Evolutionary conservation across 1,284 basidiomycete genomes (phyloP), one percentile per base, ranked within the genome.

Genomic region (Termitomyces sp.): DNA sequence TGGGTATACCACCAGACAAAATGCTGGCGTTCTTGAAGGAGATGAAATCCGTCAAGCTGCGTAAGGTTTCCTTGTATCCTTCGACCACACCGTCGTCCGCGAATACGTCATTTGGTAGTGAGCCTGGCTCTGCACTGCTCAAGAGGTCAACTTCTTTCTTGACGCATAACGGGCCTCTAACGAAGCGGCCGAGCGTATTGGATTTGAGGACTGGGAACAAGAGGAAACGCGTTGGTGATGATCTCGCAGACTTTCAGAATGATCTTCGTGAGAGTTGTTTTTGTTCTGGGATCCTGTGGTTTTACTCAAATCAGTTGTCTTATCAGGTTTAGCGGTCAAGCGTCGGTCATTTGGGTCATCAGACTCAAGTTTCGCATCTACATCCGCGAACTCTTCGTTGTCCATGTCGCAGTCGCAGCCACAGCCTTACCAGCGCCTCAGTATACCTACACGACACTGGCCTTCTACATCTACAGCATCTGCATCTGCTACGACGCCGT

Each of bases 11-110:
- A 0, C 75, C 81, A 3, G 88, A 90, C 56, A 87, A 88, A 64
- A 89, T 91, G 84, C 84, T 83, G 0, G 86, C 82, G 2, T 91
- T 91, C 61, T 65, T 91, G 56, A 82, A 70, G 11, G 88, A 91
- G 65, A 81, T 91, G 76, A 90, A 88, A 71, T 84, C 77, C 0
- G 84, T 82, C 24, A 73, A 83, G 38, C 62, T 91, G 50, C 74
- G 78, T 57, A 86, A 78, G 64, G 77, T 83, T 0, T 63, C 18
- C 14, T 26, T 46, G 45, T 14, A n/a, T 9, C 14, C 11, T 44
- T 51, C 43, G 28, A 51, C 43, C 28, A 19, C 47, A 18, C 33
- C 45, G 21, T 42, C 40, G 14, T 46, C 40, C 13, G 19, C 40
- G 14, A 51, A 39, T 30, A n/a, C 37, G 5, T 50, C 52, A n/a